Evolutionary conservation across 2,329 filamentous ascomycete species (phyloP).

Genomic region (Aspergillus sp.): DNA sequence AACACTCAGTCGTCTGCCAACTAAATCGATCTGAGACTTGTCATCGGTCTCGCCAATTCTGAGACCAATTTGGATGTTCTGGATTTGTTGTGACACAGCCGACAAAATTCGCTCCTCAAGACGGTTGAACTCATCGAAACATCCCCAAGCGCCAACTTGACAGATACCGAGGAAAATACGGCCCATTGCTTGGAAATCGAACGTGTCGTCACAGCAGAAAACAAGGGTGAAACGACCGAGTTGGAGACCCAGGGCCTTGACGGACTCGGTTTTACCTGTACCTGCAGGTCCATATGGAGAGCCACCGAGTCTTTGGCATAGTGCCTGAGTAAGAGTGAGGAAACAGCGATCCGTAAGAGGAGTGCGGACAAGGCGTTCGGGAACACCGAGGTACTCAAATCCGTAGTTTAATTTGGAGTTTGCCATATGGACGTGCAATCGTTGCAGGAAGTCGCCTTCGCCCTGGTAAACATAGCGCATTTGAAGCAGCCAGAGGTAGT

Average conservation of each 20-base stretch:
- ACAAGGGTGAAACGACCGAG: constrained; percentile 97
- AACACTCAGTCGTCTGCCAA: constrained; percentile 85
- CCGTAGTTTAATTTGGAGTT: constrained; percentile 95
- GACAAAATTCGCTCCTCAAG: constrained; percentile 96
- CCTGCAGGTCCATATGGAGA: constrained; percentile 97
- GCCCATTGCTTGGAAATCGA: constrained; percentile 99
- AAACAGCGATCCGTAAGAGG: constrained; percentile 98
- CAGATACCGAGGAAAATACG: constrained; percentile 99
- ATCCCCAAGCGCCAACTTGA: constrained; percentile 98
- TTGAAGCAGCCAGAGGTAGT: constrained; percentile 91
- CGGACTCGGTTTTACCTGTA: constrained; percentile 98
- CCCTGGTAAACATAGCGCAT: constrained; percentile 93
- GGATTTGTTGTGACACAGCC: constrained; percentile 97
- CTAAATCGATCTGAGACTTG: constrained; percentile 87
- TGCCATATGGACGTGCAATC: constrained; percentile 91
- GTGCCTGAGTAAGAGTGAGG: constrained; percentile 91
- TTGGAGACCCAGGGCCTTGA: constrained; percentile 95
- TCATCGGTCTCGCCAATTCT: constrained; percentile 80
- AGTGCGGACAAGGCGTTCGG: constrained; percentile 92
- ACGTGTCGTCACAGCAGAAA: constrained; percentile 99
- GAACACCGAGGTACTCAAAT: constrained; percentile 96
- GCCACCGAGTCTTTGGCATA: constrained; percentile 91
- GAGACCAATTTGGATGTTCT: constrained; percentile 96
- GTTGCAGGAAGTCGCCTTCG: constrained; percentile 77
- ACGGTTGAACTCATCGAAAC: constrained; percentile 99